Evolutionary conservation across 129 eudicot genomes (phyloP).

Genomic region (Rutidosis leptorrhynchoides): DNA sequence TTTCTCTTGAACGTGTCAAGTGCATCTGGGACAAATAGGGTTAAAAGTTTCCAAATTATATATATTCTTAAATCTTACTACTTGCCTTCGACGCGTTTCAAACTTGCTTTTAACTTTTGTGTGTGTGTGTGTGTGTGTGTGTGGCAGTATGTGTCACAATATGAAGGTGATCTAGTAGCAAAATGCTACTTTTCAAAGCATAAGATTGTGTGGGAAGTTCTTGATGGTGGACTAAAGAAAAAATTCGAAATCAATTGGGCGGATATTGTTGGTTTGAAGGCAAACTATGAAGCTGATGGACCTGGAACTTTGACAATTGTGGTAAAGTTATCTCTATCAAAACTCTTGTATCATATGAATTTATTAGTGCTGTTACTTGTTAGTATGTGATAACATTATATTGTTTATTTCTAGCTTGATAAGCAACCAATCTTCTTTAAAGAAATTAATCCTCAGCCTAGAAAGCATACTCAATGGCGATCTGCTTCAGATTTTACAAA

Average conservation of each 20-base stretch:
- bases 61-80: neutral
- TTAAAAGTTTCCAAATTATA: no score
- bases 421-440: constrained; percentile 67
- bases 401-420: constrained; percentile 47
- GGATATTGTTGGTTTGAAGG: constrained; percentile 67
- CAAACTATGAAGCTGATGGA: constrained; percentile 52
- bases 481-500: constrained; percentile 75
- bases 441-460: constrained; percentile 91
- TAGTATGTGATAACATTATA: constrained; percentile 10
- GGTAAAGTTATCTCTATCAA: constrained; percentile 37
- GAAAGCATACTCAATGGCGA: constrained; percentile 84
- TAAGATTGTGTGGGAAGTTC: constrained; percentile 94
- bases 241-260: constrained; percentile 94
- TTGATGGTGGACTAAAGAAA: constrained; percentile 83
- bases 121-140: no score
- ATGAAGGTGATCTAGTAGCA: constrained; percentile 86
- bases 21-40: neutral
- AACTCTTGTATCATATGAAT: neutral
- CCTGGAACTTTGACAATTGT: constrained; percentile 62
- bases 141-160: constrained; percentile 67
- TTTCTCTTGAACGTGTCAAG: neutral
- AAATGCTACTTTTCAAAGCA: constrained; percentile 92
- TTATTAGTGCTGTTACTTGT: constrained; percentile 10
- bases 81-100: neutral
- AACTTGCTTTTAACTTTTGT: no score